A percentile compares a stretch with the other conserved stretches of the same genome.
Evolutionary conservation across 2,329 filamentous ascomycete species (phyloP).

Genomic region (Fusarium oxysporum): DNA sequence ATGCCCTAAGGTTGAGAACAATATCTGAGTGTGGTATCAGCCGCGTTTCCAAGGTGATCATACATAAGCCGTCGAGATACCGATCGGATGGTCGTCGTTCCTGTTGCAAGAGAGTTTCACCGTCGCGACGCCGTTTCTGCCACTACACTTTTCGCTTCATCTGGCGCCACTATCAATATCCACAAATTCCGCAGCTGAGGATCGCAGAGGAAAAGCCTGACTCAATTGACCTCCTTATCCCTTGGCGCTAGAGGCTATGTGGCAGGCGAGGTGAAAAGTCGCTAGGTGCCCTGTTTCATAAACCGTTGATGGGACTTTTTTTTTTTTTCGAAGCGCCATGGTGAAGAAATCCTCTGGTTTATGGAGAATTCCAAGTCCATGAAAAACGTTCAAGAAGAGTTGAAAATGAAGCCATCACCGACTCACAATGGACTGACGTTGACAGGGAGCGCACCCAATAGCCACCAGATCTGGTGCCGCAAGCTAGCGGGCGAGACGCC

Average conservation of each 20-base stretch:
- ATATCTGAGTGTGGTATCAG: constrained; percentile 22
- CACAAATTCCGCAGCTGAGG: constrained; percentile 4
- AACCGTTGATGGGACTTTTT: background rate
- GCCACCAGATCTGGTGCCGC: constrained; percentile 3
- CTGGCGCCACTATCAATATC: constrained; percentile 10
- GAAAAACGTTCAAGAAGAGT: constrained; percentile 36
- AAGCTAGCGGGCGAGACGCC: constrained; percentile 28
- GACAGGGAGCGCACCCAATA: constrained; percentile 15
- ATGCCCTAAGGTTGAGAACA: background rate
- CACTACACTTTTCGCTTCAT: constrained; percentile 20
- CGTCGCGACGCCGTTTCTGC: constrained; percentile 27
- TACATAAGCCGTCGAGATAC: constrained; percentile 30
- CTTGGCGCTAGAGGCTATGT: constrained; percentile 14
- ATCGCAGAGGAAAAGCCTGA: background rate
- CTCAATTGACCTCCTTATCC: constrained; percentile 4
- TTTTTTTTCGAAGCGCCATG: background rate
- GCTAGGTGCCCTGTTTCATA: constrained; percentile 25
- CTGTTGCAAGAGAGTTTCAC: constrained; percentile 45
- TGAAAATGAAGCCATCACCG: constrained; percentile 46
- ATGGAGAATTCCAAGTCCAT: constrained; percentile 12
- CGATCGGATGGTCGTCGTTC: constrained; percentile 23
- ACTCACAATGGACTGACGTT: constrained; percentile 39
- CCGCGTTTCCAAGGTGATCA: constrained; percentile 34
- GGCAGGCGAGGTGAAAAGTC: constrained; percentile 3
- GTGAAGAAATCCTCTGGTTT: background rate